These are phyloP conservation scores for Gaeumannomyces sp. DNA, from an alignment of 2,329 filamentous ascomycete species.

Conservation along the genomic window DNA sequence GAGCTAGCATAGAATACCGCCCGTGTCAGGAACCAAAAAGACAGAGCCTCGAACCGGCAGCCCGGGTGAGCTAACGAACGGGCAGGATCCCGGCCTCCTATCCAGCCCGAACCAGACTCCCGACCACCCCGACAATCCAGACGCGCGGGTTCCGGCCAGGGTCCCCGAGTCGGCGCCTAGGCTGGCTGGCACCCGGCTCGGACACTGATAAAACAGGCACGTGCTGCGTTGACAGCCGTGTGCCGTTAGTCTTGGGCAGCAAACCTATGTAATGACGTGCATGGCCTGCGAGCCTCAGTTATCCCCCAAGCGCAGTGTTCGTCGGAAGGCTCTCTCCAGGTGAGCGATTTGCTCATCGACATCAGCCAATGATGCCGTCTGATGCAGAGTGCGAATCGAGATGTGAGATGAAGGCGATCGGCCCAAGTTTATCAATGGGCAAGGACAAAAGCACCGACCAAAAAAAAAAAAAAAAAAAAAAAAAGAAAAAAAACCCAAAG, in stretches of 20 bases:
- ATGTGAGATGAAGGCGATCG: too few relatives aligned
- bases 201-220: neutral
- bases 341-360: too few relatives aligned
- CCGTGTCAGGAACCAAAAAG: too few relatives aligned
- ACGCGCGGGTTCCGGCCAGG: too few relatives aligned
- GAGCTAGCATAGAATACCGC: too few relatives aligned
- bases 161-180: neutral
- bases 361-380: too few relatives aligned
- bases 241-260: neutral
- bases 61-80: neutral
- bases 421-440: too few relatives aligned
- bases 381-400: too few relatives aligned
- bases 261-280: neutral
- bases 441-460: too few relatives aligned
- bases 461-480: too few relatives aligned
- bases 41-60: neutral
- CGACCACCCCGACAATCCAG: too few relatives aligned
- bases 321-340: too few relatives aligned
- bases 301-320: neutral
- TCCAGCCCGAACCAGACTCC: neutral
- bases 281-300: neutral
- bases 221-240: neutral
- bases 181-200: neutral
- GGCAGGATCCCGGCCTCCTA: neutral
- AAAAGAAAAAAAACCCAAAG: neutral